Evolutionary conservation across 2,329 filamentous ascomycete species (phyloP), one percentile per base, ranked within the genome.

Genomic region (Trematosphaeria pertusa): DNA sequence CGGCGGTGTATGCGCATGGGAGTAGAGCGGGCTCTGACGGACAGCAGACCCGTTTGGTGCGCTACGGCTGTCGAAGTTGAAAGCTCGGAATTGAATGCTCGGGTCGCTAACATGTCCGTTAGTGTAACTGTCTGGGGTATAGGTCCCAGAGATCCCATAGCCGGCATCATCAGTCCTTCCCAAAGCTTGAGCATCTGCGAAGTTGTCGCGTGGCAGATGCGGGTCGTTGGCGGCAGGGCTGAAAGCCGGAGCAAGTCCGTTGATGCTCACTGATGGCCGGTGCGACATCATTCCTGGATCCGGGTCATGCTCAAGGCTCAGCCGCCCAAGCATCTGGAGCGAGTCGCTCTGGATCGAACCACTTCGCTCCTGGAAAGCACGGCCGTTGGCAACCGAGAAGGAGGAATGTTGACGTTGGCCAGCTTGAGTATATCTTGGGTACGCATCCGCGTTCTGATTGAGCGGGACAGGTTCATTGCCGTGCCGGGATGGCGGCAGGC

Each of bases 401-500:
- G 81, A 81, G 5, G 73, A 63, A 3, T 76, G 73, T 24, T 77
- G 76, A 21, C 30, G 79, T 73, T 65, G 72, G 74, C 64, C 69
- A 73, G 43, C 33, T 37, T 67, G 65, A 4, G 56, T 42, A 34
- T 58, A 61, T 33, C 65, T 62, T 15, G 65, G 44, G 33, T 62
- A 70, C 1, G 54, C 51, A 22, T 73, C 67, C 6, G 52, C 34
- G 12, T 54, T 51, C 30, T 69, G 63, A n/a, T 58, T 53, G 38
- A 68, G 74, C 22, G 65, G 63, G 5, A 67, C 53, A 18, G 68
- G 66, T 35, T 78, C 72, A 12, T 72, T 72, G 9, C 74, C 72
- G 44, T 82, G 78, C 37, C 81, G 77, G 26, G 83, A 84, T 2
- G 82, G 77, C 34, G 83, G 81, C 36, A 82, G 70, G 64, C 77